Conservation (phyloP, 140 eudicot species). For the Bidens hawaiensis region DNA sequence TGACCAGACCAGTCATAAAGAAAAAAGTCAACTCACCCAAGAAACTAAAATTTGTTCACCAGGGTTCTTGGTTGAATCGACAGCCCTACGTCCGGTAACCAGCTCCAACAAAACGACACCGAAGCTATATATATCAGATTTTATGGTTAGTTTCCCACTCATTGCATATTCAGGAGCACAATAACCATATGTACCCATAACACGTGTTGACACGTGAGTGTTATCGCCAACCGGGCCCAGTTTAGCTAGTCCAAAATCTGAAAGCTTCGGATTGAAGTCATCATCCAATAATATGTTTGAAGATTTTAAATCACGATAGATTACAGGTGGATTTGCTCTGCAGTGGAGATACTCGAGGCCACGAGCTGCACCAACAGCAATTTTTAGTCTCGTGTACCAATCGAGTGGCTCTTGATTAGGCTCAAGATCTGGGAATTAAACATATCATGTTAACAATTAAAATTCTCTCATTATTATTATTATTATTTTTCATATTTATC, state of each 20-base stretch:
- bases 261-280: constrained; percentile 70
- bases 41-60: constrained; percentile 72
- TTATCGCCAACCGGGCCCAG: constrained; percentile 90
- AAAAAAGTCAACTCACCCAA: constrained; percentile 60
- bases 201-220: constrained; percentile 85
- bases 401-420: too few species aligned
- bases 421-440: too few species aligned
- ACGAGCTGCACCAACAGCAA: constrained; percentile 86
- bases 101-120: constrained; percentile 86
- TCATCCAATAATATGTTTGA: constrained; percentile 79
- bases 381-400: too few species aligned
- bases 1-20: too few species aligned
- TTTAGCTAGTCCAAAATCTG: constrained; percentile 93
- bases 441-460: too few species aligned
- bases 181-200: constrained; percentile 93
- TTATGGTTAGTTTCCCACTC: constrained; percentile 77
- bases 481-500: too few species aligned
- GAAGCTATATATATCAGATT: constrained; percentile 87
- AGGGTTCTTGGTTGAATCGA: constrained; percentile 46
- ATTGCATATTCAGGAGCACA: constrained; percentile 91
- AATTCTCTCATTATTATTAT: too few species aligned
- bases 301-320: constrained; percentile 86
- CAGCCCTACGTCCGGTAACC: constrained; percentile 75
- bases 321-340: constrained; percentile 86
- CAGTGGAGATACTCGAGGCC: constrained; percentile 88